Conservation (phyloP, 1,284 basidiomycete genomes). For the Stygiomarasmius scandens region DNA sequence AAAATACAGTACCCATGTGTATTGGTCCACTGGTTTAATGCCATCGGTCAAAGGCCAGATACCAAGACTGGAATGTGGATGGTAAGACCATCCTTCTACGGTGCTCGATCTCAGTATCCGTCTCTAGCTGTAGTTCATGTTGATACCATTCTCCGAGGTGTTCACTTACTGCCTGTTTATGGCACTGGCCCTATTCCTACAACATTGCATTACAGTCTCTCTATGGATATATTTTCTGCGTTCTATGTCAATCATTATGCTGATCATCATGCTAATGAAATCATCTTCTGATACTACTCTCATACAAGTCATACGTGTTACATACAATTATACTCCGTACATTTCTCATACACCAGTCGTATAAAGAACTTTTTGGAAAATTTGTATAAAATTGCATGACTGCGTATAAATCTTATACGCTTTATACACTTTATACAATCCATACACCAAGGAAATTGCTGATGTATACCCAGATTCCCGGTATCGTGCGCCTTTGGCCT, state of each 20-base stretch:
- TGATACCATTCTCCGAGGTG: conserved; percentile 21
- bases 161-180: conserved; percentile 22
- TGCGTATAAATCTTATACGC: too few relatives aligned
- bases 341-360: too few relatives aligned
- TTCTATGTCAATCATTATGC: conserved; percentile 24
- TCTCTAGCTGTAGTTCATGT: conserved; percentile 20
- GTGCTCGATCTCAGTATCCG: neutral
- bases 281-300: neutral
- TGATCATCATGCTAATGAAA: conserved; percentile 22
- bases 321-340: too few relatives aligned
- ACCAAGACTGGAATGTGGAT: conserved; percentile 20
- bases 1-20: conserved; percentile 14
- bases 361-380: too few relatives aligned
- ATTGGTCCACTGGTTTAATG: conserved; percentile 20
- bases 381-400: too few relatives aligned
- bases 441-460: too few relatives aligned
- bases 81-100: conserved; percentile 10
- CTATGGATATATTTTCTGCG: conserved; percentile 15
- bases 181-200: conserved; percentile 12
- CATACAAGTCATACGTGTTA: too few relatives aligned
- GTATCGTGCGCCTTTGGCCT: conserved; percentile 7
- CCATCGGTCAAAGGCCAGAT: conserved; percentile 5
- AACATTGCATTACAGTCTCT: conserved; percentile 6
- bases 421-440: too few relatives aligned
- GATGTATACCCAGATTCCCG: conserved; percentile 21